Evolutionary conservation across 202 grass and related monocot species (phyloP).

Genomic region (Digitaria exilis): DNA sequence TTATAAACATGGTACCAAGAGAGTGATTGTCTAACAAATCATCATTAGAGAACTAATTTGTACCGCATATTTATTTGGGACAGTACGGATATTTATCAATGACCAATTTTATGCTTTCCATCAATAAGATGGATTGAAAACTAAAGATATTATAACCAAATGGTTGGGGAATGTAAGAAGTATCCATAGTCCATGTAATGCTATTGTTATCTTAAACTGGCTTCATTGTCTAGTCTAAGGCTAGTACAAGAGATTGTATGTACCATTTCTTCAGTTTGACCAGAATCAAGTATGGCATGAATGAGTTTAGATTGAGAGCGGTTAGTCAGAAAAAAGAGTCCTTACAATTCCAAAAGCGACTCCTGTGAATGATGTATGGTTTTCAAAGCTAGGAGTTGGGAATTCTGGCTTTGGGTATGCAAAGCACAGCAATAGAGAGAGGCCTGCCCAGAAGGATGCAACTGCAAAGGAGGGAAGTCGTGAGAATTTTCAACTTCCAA

Average conservation of each 20-base stretch:
- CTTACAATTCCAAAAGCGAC: conserved; percentile 99
- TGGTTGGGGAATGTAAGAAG: neutral
- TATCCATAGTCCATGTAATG: neutral
- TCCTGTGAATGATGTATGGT: conserved; percentile 87
- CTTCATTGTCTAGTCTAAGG: conserved; percentile 27
- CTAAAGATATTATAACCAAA: neutral
- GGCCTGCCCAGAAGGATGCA: conserved; percentile 80
- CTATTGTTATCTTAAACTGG: conserved; percentile 21
- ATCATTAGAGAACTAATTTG: neutral
- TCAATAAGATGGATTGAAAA: conserved; percentile 11
- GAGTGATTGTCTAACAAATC: neutral
- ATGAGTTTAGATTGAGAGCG: neutral
- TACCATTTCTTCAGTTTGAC: neutral
- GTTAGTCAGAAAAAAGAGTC: conserved; percentile 28
- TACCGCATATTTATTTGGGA: neutral
- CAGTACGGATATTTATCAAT: neutral
- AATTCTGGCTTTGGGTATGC: conserved; percentile 91
- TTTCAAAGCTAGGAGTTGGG: conserved; percentile 94
- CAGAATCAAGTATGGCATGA: neutral
- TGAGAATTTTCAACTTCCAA: conserved; percentile 12
- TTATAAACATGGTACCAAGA: neutral
- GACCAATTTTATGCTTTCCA: neutral
- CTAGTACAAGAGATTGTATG: neutral
- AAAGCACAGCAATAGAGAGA: conserved; percentile 80
- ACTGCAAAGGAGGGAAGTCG: conserved; percentile 49